A percentile compares a stretch with the other conserved stretches of the same genome.
phyloP scores from a whole-genome alignment of 345 rosid species.

The Euclidium syriacum region DNA sequence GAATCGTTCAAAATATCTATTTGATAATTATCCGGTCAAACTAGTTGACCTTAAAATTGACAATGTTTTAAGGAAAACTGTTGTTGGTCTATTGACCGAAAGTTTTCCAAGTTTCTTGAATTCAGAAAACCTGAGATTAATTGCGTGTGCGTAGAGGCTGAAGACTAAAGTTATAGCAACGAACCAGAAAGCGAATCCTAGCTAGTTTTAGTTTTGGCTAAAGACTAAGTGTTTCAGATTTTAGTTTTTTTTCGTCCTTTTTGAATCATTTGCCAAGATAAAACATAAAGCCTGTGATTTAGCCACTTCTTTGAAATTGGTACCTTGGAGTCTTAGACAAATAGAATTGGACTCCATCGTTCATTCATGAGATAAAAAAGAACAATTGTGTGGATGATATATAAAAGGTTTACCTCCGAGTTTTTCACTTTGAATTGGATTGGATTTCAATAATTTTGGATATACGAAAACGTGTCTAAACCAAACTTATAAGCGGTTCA shows the following conservation, averaged over 20 bases:
- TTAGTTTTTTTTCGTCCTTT: background rate
- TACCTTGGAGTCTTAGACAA: too few relatives aligned
- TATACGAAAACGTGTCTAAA: background rate
- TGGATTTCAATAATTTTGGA: background rate
- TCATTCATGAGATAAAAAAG: too few relatives aligned
- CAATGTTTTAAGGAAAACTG: background rate
- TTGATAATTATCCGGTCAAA: conserved; percentile 1
- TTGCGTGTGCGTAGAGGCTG: too few relatives aligned
- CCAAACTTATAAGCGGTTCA: too few relatives aligned
- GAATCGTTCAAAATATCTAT: background rate
- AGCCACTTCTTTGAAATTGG: too few relatives aligned
- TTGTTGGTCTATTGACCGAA: background rate
- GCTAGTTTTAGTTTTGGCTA: too few relatives aligned
- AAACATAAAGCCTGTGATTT: background rate
- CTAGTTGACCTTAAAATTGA: background rate
- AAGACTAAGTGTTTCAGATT: background rate
- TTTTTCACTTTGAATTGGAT: background rate
- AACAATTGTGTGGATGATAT: too few relatives aligned
- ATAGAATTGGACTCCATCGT: too few relatives aligned
- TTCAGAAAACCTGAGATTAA: background rate
- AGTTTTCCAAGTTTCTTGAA: background rate
- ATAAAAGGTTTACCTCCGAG: background rate
- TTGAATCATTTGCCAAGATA: background rate
- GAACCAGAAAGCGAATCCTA: too few relatives aligned
- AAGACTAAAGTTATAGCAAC: too few relatives aligned